Evolutionary conservation across 495 filamentous ascomycete species (phyloP), one percentile per base, ranked within the genome.

Genomic region (Echria macrotheca): DNA sequence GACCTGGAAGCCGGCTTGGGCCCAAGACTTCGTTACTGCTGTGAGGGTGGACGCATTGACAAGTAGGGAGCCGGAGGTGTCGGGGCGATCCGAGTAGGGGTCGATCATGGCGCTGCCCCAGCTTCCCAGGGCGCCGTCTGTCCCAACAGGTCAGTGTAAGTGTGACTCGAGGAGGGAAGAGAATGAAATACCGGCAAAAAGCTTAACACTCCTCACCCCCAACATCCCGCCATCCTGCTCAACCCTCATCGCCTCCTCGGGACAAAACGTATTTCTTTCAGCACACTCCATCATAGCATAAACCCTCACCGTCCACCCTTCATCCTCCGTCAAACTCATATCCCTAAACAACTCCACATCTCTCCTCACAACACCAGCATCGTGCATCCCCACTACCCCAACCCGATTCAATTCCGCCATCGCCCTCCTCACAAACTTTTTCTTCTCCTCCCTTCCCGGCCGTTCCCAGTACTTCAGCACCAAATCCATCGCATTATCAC

Each of bases 401-500:
- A 78, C 70, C 42, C 71, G 72, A 55, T 83, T 78, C 31, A 85
- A 55, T 23, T 75, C 72, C 22, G 42, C 61, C 73, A 82, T 81
- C 4, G 80, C 81, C 4, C 69, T 71, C 39, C 69, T 66, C 37
- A 84, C 44, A 44, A 71, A 80, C 38, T 58, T 50, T 21, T 59
- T 65, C 47, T 77, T 82, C 47, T 70, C 67, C 11, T 64, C 66
- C 4, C 52, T 54, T 33, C 67, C 66, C 1, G 79, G 80, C 44
- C 69, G 72, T 1, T 79, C 79, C 70, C 77, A 82, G 11, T 77
- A 43, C 8, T 64, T 59, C 37, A 66, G 63, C 14, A 83, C 71
- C 18, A 82, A 63, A 43, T 82, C 80, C 72, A 84, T 82, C 2
- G 80, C 79, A 58, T 84, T 84, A 57, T 85, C 81, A 55, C 82